phyloP scores from a whole-genome alignment of 371 early-diverging fungal species.

The Massospora cicadina region DNA sequence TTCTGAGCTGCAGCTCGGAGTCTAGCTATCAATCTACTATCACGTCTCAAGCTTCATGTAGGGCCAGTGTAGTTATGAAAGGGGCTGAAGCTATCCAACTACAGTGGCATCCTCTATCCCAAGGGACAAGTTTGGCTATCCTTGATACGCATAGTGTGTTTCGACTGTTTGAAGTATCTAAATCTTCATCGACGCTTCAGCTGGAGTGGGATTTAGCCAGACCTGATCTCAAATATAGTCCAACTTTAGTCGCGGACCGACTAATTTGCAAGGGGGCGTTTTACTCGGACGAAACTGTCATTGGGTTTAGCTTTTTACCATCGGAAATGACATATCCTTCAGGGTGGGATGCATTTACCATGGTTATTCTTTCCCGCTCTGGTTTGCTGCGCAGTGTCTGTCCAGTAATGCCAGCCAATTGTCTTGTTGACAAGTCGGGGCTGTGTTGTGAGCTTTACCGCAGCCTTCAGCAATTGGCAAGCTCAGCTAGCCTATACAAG shows the following conservation, averaged over 20 bases:
- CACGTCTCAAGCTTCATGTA: background rate
- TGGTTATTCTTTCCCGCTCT: background rate
- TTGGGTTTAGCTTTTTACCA: background rate
- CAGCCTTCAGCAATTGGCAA: background rate
- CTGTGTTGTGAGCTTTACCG: background rate
- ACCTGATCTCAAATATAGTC: background rate
- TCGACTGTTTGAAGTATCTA: background rate
- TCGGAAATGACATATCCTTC: background rate
- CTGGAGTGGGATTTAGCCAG: background rate
- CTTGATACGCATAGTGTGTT: background rate
- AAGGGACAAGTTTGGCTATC: background rate
- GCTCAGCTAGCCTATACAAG: background rate
- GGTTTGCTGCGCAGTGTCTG: background rate
- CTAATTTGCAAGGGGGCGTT: background rate
- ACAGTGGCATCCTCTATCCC: background rate
- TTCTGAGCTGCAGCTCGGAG: background rate
- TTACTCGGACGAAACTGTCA: background rate
- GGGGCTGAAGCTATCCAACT: background rate
- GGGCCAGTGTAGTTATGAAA: background rate
- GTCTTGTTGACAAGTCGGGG: background rate
- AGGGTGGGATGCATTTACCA: background rate
- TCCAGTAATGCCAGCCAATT: background rate
- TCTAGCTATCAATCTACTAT: background rate
- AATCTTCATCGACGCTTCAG: background rate
- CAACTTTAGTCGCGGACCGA: background rate